phyloP scores from a whole-genome alignment of 352 stramenopile species.

The Aphanomyces euteiches region DNA sequence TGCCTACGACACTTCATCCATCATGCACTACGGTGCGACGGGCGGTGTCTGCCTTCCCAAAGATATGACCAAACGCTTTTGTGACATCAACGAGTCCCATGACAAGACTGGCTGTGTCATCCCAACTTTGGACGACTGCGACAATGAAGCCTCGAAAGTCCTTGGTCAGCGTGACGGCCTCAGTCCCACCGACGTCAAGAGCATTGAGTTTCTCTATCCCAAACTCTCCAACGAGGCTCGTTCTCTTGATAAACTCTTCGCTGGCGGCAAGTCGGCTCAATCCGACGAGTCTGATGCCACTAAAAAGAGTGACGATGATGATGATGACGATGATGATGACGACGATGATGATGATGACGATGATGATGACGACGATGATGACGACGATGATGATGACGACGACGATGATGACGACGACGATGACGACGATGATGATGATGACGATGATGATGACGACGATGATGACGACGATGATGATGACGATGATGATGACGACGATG shows the following conservation, averaged over 20 bases:
- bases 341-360: constrained; percentile 12
- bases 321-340: not conserved
- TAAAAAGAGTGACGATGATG: not conserved
- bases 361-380: constrained; percentile 11
- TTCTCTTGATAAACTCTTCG: not conserved
- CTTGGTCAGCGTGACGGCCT: constrained; percentile 11
- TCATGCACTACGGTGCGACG: constrained; percentile 24
- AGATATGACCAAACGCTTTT: constrained; percentile 21
- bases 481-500: constrained; percentile 9
- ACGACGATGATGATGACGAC: not conserved
- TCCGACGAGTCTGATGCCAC: not conserved
- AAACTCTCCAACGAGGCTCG: not conserved
- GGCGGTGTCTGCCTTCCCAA: constrained; percentile 28
- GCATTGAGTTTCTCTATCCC: constrained; percentile 4
- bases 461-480: constrained; percentile 7
- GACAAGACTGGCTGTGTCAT: constrained; percentile 18
- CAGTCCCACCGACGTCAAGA: constrained; percentile 17
- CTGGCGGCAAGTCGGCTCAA: too few species aligned
- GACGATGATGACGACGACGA: constrained; percentile 11
- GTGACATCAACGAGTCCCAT: constrained; percentile 23
- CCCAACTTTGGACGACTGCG: constrained; percentile 25
- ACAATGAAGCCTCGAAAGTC: not conserved
- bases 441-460: not conserved
- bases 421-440: not conserved
- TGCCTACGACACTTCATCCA: not conserved